phyloP scores from a whole-genome alignment of 352 stramenopile species.

The Phytopythium montanum region DNA sequence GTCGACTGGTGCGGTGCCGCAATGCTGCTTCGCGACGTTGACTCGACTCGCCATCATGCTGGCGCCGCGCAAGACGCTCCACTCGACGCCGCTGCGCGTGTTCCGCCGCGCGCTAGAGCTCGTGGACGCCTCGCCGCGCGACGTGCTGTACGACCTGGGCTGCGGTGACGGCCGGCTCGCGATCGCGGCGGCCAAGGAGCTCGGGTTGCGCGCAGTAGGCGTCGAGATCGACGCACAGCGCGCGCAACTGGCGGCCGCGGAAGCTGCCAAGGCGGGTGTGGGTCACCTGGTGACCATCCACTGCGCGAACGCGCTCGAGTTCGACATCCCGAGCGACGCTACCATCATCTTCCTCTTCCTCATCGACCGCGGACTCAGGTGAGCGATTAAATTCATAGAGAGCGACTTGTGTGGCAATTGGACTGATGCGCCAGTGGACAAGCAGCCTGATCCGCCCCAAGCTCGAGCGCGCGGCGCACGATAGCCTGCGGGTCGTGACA shows the following conservation, averaged over 20 bases:
- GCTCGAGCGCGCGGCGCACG: slow-evolving; percentile 15
- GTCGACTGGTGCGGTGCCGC: no score
- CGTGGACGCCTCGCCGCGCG: slow-evolving; percentile 21
- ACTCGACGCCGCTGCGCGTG: slow-evolving; percentile 69
- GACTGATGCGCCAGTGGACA: background rate
- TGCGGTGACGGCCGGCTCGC: slow-evolving; percentile 74
- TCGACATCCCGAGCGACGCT: slow-evolving; percentile 50
- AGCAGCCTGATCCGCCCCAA: slow-evolving; percentile 46
- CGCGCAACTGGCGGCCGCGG: slow-evolving; percentile 21
- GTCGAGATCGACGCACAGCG: slow-evolving; percentile 65
- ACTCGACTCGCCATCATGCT: slow-evolving; percentile 54
- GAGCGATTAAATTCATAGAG: no score
- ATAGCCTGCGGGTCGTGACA: slow-evolving; percentile 55
- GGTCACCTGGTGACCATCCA: slow-evolving; percentile 58
- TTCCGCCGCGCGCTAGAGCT: slow-evolving; percentile 58
- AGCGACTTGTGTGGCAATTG: background rate
- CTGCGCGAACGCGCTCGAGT: slow-evolving; percentile 68
- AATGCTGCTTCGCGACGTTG: no score
- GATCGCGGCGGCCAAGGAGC: slow-evolving; percentile 43
- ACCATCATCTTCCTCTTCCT: slow-evolving; percentile 82
- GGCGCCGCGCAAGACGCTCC: slow-evolving; percentile 71
- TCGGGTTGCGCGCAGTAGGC: slow-evolving; percentile 51
- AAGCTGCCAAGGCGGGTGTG: slow-evolving; percentile 24
- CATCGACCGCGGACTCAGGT: slow-evolving; percentile 68
- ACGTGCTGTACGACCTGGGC: slow-evolving; percentile 79